A percentile compares a stretch with the other conserved stretches of the same genome.
phyloP scores from a whole-genome alignment of 129 eudicot genomes.

The Arctium minus region DNA sequence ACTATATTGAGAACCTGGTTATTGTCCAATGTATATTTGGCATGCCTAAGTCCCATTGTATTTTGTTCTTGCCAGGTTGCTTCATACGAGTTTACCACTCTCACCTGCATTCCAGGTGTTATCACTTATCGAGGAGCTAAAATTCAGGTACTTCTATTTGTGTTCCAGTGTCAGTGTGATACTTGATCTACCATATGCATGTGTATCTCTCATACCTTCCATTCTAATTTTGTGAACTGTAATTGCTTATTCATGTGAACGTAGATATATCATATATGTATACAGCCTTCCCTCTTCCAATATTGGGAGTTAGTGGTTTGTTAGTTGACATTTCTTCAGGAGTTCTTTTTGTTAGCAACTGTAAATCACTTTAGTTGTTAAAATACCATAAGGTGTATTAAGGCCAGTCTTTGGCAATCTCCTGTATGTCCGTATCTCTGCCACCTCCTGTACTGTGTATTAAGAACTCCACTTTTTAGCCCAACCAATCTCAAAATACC shows the following conservation, averaged over 20 bases:
- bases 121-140: constrained; percentile 96
- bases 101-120: constrained; percentile 99
- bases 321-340: too few species aligned
- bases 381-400: too few species aligned
- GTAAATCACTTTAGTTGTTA: too few species aligned
- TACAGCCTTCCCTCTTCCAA: too few species aligned
- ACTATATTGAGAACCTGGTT: neutral
- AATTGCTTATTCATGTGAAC: neutral
- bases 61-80: constrained; percentile 68
- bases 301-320: too few species aligned
- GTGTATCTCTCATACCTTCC: neutral
- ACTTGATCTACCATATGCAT: neutral
- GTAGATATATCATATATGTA: neutral
- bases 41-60: constrained; percentile 5
- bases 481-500: too few species aligned
- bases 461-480: too few species aligned
- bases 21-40: neutral
- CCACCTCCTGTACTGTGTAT: too few species aligned
- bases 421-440: too few species aligned
- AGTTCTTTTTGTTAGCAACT: too few species aligned
- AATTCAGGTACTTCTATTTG: constrained; percentile 69
- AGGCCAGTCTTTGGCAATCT: too few species aligned
- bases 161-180: neutral
- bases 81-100: constrained; percentile 94
- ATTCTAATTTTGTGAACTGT: neutral